phyloP scores from a whole-genome alignment of 441 rosid genomes.

The Syzygium syzygioides region DNA sequence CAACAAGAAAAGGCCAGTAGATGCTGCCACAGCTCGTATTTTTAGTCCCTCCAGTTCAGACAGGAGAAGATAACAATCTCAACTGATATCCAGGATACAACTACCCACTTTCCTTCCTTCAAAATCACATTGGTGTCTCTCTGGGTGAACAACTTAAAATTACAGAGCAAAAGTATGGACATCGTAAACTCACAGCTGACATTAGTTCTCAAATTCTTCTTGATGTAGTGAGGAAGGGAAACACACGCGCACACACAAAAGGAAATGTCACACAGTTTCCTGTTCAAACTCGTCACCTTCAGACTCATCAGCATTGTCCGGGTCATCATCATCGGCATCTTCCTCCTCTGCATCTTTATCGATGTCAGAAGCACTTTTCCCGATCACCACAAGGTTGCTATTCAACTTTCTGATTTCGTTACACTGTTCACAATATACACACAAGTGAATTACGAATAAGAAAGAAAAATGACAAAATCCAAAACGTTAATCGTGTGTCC shows the following conservation, averaged over 20 bases:
- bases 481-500: not conserved
- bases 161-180: not conserved
- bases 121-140: not conserved
- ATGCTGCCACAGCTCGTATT: not conserved
- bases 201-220: not conserved
- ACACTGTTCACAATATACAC: slow-evolving; percentile 34
- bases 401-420: slow-evolving; percentile 69
- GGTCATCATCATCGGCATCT: slow-evolving; percentile 78
- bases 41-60: not conserved
- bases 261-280: slow-evolving; percentile 56
- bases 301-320: slow-evolving; percentile 76
- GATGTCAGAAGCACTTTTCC: slow-evolving; percentile 52
- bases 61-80: not conserved
- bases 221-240: not conserved
- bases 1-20: not conserved
- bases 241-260: not conserved
- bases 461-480: not conserved
- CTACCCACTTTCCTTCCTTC: not conserved
- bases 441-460: not conserved
- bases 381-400: slow-evolving; percentile 57
- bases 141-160: not conserved
- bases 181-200: not conserved
- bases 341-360: slow-evolving; percentile 79
- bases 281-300: slow-evolving; percentile 94
- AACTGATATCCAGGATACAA: not conserved